These are phyloP conservation scores for Penicillium paneum DNA, from an alignment of 2,329 filamentous ascomycete genomes.

Conservation along the genomic window DNA sequence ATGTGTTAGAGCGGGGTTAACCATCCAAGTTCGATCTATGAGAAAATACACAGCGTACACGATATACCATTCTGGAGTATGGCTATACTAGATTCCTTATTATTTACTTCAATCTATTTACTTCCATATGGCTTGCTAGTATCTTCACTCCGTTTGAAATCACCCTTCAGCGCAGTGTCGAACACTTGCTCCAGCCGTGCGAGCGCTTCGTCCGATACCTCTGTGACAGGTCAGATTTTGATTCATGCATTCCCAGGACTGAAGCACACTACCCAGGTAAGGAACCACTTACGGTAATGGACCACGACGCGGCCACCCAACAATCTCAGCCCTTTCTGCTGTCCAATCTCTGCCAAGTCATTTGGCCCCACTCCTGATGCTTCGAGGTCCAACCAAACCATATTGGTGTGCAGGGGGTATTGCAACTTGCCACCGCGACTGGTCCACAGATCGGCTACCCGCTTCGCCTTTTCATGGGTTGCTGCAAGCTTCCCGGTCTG, in stretches of 20 bases:
- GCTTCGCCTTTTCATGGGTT: constrained; percentile 62
- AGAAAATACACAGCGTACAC: not conserved
- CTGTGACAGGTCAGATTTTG: constrained; percentile 30
- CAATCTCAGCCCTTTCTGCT: constrained; percentile 57
- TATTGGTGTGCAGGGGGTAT: constrained; percentile 80
- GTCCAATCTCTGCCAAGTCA: constrained; percentile 54
- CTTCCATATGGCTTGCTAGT: constrained; percentile 35
- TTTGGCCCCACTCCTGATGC: constrained; percentile 54
- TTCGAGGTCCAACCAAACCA: constrained; percentile 79
- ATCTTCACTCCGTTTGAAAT: constrained; percentile 33
- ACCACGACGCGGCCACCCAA: constrained; percentile 61
- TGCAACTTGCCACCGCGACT: constrained; percentile 64
- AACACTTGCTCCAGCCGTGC: constrained; percentile 57
- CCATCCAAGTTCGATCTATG: not conserved
- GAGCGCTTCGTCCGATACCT: constrained; percentile 66
- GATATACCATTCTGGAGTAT: too few relatives aligned
- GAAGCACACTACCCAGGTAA: not conserved
- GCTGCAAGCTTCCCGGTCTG: constrained; percentile 60
- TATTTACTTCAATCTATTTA: constrained; percentile 14
- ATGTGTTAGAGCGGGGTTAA: not conserved
- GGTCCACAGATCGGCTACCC: constrained; percentile 65
- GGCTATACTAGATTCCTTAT: not conserved
- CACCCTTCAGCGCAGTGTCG: constrained; percentile 35
- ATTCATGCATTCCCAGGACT: not conserved
- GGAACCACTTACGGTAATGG: constrained; percentile 56